Evolutionary conservation across 164 flowering plant genomes (phyloP).

Genomic region (Aristolochia contorta): DNA sequence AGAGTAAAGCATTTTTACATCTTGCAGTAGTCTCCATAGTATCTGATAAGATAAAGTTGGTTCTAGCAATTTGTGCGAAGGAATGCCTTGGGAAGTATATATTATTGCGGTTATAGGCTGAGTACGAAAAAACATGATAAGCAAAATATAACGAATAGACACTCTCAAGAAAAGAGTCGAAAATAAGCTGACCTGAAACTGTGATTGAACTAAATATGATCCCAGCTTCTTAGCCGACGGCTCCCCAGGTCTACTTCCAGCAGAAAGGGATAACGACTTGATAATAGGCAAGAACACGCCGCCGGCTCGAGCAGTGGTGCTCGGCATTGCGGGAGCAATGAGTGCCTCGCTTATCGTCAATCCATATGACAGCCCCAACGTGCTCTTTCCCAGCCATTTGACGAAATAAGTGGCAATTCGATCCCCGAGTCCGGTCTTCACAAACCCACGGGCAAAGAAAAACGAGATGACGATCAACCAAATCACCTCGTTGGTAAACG

Average conservation of each 20-base stretch:
- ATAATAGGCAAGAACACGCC: constrained; percentile 91
- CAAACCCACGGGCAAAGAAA: constrained; percentile 93
- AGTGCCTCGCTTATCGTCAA: constrained; percentile 77
- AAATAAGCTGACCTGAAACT: constrained; percentile 56
- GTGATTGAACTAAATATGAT: constrained; percentile 64
- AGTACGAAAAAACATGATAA: no score
- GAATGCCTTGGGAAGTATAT: no score
- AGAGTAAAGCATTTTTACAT: no score
- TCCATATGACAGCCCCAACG: constrained; percentile 84
- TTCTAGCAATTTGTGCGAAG: no score
- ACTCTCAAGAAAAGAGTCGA: not conserved
- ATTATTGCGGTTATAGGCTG: no score
- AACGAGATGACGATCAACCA: constrained; percentile 94
- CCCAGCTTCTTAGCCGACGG: constrained; percentile 63
- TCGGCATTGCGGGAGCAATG: constrained; percentile 96
- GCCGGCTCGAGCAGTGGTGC: constrained; percentile 93
- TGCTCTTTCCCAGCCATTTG: constrained; percentile 81
- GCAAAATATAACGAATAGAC: not conserved
- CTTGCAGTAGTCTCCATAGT: no score
- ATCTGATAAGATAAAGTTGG: no score
- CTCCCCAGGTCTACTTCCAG: constrained; percentile 65
- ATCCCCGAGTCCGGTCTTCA: constrained; percentile 86
- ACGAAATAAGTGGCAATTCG: constrained; percentile 86
- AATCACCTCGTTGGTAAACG: constrained; percentile 83
- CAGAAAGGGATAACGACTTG: constrained; percentile 69